Evolutionary conservation across 2,329 filamentous ascomycete species (phyloP).

Genomic region (Epichloe glyceriae): DNA sequence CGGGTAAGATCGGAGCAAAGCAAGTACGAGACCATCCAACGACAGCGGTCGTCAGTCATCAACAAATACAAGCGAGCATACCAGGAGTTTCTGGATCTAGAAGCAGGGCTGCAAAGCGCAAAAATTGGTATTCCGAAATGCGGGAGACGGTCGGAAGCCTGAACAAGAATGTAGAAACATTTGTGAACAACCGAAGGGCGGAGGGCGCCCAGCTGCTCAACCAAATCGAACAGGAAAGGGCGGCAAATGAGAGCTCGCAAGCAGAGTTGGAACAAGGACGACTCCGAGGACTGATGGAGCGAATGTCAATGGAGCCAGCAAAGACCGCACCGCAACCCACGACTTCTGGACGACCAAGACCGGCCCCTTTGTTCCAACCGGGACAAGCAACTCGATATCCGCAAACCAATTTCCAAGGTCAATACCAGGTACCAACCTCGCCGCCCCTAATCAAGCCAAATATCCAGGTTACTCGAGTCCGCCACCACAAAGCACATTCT

Average conservation of each 20-base stretch:
- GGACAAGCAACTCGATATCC: conserved; percentile 35
- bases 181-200: conserved; percentile 84
- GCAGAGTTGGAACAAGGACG: conserved; percentile 83
- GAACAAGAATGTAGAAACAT: conserved; percentile 90
- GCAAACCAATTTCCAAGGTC: conserved; percentile 39
- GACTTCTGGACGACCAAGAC: conserved; percentile 14
- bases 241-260: conserved; percentile 41
- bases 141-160: conserved; percentile 84
- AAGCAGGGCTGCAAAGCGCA: conserved; percentile 73
- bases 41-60: conserved; percentile 69
- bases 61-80: conserved; percentile 83
- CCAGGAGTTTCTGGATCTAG: conserved; percentile 82
- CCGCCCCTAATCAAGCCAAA: conserved; percentile 35
- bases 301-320: conserved; percentile 73
- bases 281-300: conserved; percentile 81
- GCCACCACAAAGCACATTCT: conserved; percentile 30
- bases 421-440: conserved; percentile 47
- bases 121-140: conserved; percentile 96
- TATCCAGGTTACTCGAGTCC: conserved; percentile 30
- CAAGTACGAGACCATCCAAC: conserved; percentile 81
- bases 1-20: conserved; percentile 85
- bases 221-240: conserved; percentile 72
- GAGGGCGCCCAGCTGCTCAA: conserved; percentile 83
- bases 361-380: conserved; percentile 38
- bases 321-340: conserved; percentile 21